phyloP scores from a whole-genome alignment of 495 filamentous ascomycete genomes.

The Trichoderma asperelloides region DNA sequence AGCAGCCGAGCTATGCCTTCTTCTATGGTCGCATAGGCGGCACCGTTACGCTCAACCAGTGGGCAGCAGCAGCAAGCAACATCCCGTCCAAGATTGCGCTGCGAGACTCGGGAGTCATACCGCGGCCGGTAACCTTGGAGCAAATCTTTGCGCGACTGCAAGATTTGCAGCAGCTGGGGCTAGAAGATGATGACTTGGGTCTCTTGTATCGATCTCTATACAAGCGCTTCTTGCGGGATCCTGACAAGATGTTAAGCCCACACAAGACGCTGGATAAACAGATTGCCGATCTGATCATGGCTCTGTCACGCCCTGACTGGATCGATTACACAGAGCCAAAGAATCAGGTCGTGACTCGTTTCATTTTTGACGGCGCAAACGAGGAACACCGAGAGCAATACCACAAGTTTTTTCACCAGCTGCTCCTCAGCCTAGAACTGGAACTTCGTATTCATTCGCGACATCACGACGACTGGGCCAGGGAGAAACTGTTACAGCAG shows the following conservation, averaged over 20 bases:
- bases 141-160: constrained; percentile 46
- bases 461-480: constrained; percentile 42
- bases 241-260: constrained; percentile 39
- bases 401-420: constrained; percentile 62
- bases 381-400: constrained; percentile 16
- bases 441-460: constrained; percentile 51
- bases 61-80: constrained; percentile 41
- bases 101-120: constrained; percentile 39
- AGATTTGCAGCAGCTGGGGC: constrained; percentile 40
- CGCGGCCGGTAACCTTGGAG: constrained; percentile 44
- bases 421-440: constrained; percentile 59
- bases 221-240: constrained; percentile 40
- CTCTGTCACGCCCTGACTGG: constrained; percentile 53
- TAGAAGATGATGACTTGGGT: constrained; percentile 48
- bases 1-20: constrained; percentile 55
- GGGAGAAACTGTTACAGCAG: constrained; percentile 45
- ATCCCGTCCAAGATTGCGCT: constrained; percentile 38
- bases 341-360: constrained; percentile 58
- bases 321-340: constrained; percentile 55
- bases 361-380: constrained; percentile 37
- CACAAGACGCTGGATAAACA: constrained; percentile 54
- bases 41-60: constrained; percentile 53
- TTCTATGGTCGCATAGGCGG: constrained; percentile 49
- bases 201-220: constrained; percentile 47
- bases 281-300: constrained; percentile 57